A percentile compares a stretch with the other conserved stretches of the same genome.
phyloP scores from a whole-genome alignment of 2,329 filamentous ascomycete genomes.

The Alternaria sp. region DNA sequence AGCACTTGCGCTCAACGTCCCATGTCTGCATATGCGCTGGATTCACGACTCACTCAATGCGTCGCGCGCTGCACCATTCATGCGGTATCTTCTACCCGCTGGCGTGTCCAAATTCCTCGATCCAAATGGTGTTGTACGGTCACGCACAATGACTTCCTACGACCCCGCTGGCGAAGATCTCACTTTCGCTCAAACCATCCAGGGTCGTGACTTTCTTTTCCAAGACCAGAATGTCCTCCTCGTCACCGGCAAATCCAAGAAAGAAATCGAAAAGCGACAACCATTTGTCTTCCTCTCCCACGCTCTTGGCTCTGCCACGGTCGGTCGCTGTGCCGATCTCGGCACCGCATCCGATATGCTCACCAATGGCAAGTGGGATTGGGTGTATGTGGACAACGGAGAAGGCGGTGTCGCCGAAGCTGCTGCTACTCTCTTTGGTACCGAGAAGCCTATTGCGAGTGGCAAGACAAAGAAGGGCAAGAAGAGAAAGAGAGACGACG shows the following conservation, averaged over 20 bases:
- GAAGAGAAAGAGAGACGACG: constrained; percentile 53
- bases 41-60: constrained; percentile 73
- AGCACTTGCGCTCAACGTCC: constrained; percentile 86
- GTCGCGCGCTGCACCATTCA: constrained; percentile 73
- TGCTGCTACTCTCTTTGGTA: constrained; percentile 59
- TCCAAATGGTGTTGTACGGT: constrained; percentile 72
- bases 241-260: constrained; percentile 70
- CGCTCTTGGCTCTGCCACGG: constrained; percentile 73
- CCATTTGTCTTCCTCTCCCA: constrained; percentile 83
- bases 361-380: constrained; percentile 70
- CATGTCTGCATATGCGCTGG: constrained; percentile 86
- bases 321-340: constrained; percentile 72
- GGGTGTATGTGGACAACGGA: constrained; percentile 82
- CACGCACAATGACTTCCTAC: constrained; percentile 70
- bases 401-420: constrained; percentile 64
- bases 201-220: constrained; percentile 67
- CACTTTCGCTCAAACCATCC: constrained; percentile 38
- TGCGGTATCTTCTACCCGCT: constrained; percentile 82
- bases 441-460: constrained; percentile 17
- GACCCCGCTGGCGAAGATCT: constrained; percentile 62
- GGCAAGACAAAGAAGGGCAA: constrained; percentile 42
- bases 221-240: constrained; percentile 73
- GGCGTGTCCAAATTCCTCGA: constrained; percentile 80
- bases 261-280: constrained; percentile 69
- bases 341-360: constrained; percentile 70